These are phyloP conservation scores for Paraconiothyrium brasiliense DNA, from an alignment of 2,329 filamentous ascomycete species.

Conservation along the genomic window DNA sequence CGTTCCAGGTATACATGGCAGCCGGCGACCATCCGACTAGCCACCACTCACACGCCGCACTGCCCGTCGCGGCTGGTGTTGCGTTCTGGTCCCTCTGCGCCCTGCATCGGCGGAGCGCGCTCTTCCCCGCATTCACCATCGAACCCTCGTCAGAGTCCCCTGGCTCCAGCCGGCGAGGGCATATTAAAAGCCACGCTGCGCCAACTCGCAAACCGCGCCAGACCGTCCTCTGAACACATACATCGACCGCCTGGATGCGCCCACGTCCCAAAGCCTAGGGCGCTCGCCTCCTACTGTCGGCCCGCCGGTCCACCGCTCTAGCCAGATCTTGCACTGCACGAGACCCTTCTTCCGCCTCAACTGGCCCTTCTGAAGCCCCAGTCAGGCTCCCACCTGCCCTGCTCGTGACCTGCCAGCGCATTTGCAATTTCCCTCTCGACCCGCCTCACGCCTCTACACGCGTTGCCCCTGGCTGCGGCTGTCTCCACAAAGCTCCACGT, in stretches of 20 bases:
- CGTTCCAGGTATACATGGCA: neutral
- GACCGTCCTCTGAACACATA: conserved; percentile 19
- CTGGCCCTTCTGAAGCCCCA: conserved; percentile 21
- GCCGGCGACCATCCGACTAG: neutral
- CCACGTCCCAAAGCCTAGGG: conserved; percentile 20
- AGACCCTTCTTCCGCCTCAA: conserved; percentile 41
- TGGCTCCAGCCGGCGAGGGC: conserved; percentile 27
- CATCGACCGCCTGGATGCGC: conserved; percentile 15
- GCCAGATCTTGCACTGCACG: conserved; percentile 42
- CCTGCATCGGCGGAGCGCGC: conserved; percentile 13
- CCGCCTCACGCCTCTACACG: conserved; percentile 4
- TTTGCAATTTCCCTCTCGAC: conserved; percentile 17
- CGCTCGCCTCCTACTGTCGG: conserved; percentile 29
- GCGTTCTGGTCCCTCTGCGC: conserved; percentile 7
- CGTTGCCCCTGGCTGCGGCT: neutral
- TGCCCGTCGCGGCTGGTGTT: neutral
- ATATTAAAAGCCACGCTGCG: conserved; percentile 26
- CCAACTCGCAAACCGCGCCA: conserved; percentile 20
- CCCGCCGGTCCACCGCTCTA: conserved; percentile 35
- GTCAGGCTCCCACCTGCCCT: conserved; percentile 28
- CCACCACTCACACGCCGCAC: neutral
- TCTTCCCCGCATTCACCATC: conserved; percentile 20
- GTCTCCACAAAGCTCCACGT: conserved; percentile 20
- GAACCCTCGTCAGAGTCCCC: conserved; percentile 11
- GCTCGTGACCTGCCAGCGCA: conserved; percentile 33